Conservation (phyloP, 2,329 filamentous ascomycete species). For the Tricladium varicosporioides region DNA sequence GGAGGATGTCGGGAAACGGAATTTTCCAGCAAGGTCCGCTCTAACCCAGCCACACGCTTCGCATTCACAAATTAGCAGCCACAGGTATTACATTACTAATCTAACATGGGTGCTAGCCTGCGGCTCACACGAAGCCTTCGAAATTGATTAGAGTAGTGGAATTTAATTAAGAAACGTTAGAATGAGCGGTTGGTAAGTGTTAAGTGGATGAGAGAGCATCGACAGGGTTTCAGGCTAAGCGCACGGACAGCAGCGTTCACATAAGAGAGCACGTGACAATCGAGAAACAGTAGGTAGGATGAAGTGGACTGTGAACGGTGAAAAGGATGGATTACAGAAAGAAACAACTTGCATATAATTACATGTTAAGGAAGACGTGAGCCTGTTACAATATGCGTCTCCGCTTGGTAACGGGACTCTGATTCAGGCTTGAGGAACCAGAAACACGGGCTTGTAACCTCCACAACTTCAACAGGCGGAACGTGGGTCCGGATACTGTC, state of each 20-base stretch:
- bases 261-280: not conserved
- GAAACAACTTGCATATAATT: conserved; percentile 1
- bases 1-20: too few species aligned
- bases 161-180: too few species aligned
- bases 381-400: conserved; percentile 1
- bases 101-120: too few species aligned
- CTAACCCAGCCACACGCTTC: too few species aligned
- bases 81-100: too few species aligned
- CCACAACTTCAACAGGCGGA: conserved; percentile 12
- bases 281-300: not conserved
- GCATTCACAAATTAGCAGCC: too few species aligned
- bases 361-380: not conserved
- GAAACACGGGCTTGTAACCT: conserved; percentile 12
- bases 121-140: too few species aligned
- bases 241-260: not conserved
- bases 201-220: not conserved
- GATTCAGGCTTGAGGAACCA: conserved; percentile 6
- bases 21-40: too few species aligned
- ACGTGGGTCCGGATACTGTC: conserved; percentile 9
- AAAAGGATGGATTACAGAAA: not conserved
- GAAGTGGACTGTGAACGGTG: not conserved
- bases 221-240: not conserved
- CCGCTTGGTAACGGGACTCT: conserved; percentile 8
- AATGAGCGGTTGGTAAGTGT: too few species aligned
- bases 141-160: too few species aligned